A percentile compares a stretch with the other conserved stretches of the same genome.
Conservation (phyloP, 2,329 filamentous ascomycete genomes). For the Lachnellula subtilissima region DNA sequence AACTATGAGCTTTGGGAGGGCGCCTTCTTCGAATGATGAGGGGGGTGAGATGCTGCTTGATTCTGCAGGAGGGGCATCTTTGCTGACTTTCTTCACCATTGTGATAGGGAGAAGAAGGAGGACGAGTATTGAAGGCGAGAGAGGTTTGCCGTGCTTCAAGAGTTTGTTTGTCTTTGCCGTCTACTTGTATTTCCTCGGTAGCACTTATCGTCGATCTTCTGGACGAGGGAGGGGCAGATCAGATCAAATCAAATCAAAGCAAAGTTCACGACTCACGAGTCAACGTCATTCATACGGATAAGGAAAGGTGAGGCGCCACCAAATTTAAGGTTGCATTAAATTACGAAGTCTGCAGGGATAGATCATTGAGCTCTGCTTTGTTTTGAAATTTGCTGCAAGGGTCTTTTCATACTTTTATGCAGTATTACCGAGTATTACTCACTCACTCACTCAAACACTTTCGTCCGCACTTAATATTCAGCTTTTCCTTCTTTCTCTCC, state of each 20-base stretch:
- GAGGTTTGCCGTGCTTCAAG: background rate
- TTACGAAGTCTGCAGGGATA: background rate
- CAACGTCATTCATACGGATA: too few relatives aligned
- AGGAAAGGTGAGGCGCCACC: too few relatives aligned
- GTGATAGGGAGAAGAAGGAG: slow-evolving; percentile 7
- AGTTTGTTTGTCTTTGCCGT: background rate
- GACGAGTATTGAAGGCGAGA: background rate
- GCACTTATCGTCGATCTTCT: too few relatives aligned
- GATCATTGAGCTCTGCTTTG: too few relatives aligned
- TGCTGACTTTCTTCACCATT: slow-evolving; percentile 25
- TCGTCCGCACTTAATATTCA: background rate
- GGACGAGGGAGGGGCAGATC: too few relatives aligned
- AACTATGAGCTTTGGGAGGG: slow-evolving; percentile 61
- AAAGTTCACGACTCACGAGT: too few relatives aligned
- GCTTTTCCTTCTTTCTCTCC: background rate
- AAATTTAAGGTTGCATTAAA: background rate
- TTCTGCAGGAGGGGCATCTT: slow-evolving; percentile 11
- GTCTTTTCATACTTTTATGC: background rate
- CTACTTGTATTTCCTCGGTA: too few relatives aligned
- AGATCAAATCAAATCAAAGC: too few relatives aligned
- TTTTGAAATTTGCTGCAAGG: background rate
- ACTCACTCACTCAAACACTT: background rate
- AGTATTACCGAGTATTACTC: background rate
- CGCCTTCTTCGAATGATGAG: slow-evolving; percentile 25
- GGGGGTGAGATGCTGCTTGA: slow-evolving; percentile 16